Evolutionary conservation across 768 basidiomycete species (phyloP).

Genomic region (Trametes gibbosa): DNA sequence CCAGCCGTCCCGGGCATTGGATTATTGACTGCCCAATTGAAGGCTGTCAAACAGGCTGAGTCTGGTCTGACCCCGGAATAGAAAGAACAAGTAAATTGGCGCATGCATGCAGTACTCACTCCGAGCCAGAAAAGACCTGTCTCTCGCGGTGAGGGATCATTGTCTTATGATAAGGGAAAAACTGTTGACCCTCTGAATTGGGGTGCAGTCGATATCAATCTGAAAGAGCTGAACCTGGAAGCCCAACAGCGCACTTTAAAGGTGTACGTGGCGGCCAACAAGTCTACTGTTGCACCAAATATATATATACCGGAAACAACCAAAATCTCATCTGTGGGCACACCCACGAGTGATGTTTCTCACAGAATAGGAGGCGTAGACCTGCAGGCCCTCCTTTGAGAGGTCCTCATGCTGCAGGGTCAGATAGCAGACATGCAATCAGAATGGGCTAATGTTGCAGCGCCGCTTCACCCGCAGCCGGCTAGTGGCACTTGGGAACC

Average conservation of each 20-base stretch:
- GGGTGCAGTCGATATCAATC: neutral
- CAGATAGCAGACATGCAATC: neutral
- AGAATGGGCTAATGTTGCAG: neutral
- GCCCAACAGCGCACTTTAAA: neutral
- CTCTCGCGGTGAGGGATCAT: neutral
- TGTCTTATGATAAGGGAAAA: constrained; percentile 1
- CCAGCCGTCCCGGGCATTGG: neutral
- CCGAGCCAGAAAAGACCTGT: neutral
- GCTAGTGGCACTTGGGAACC: too few species aligned
- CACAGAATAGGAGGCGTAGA: neutral
- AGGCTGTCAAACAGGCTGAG: neutral
- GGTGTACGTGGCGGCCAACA: neutral
- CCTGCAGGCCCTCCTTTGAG: neutral
- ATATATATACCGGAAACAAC: too few species aligned
- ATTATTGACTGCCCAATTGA: neutral
- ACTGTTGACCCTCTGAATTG: constrained; percentile 5
- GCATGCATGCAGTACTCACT: neutral
- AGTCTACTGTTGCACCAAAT: neutral
- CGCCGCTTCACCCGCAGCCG: too few species aligned
- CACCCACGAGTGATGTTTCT: too few species aligned
- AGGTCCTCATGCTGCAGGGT: neutral
- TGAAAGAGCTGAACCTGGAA: neutral
- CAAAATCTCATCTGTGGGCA: too few species aligned
- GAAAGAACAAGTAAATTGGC: neutral
- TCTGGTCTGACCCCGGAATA: neutral